Conservation (phyloP, 495 filamentous ascomycete genomes). For the Rhypophila decipiens region DNA sequence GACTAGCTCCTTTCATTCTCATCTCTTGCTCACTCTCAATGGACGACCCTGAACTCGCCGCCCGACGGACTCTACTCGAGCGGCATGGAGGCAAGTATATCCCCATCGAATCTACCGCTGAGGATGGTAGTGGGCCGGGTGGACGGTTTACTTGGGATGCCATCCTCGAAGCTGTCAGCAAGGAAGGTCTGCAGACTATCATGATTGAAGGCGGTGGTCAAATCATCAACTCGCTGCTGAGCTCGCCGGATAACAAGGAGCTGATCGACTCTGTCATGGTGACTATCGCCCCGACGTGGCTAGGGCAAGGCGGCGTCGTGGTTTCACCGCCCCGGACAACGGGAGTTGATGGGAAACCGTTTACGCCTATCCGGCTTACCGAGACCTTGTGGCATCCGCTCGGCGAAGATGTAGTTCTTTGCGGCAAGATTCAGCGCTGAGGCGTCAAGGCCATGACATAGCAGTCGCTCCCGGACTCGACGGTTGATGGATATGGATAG, state of each 20-base stretch:
- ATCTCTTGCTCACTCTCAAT: slow-evolving; percentile 20
- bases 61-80: slow-evolving; percentile 23
- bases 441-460: too few species aligned
- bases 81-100: slow-evolving; percentile 34
- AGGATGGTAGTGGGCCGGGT: not conserved
- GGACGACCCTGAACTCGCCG: slow-evolving; percentile 10
- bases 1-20: slow-evolving; percentile 67
- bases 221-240: slow-evolving; percentile 58
- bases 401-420: slow-evolving; percentile 75
- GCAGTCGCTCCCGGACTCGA: too few species aligned
- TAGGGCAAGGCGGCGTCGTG: slow-evolving; percentile 70
- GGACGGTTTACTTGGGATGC: slow-evolving; percentile 48
- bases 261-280: slow-evolving; percentile 71
- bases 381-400: slow-evolving; percentile 66
- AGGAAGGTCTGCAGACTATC: slow-evolving; percentile 62
- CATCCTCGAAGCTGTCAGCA: slow-evolving; percentile 51
- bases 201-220: slow-evolving; percentile 68
- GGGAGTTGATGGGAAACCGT: slow-evolving; percentile 43
- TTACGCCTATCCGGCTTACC: slow-evolving; percentile 54
- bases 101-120: slow-evolving; percentile 7
- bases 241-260: slow-evolving; percentile 48
- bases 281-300: slow-evolving; percentile 78
- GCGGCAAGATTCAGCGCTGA: slow-evolving; percentile 43
- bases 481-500: too few species aligned
- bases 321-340: slow-evolving; percentile 55